A percentile compares a stretch with the other conserved stretches of the same genome.
These are phyloP conservation scores for Calvatia gigantea DNA, from an alignment of 768 basidiomycete genomes.

Conservation along the genomic window DNA sequence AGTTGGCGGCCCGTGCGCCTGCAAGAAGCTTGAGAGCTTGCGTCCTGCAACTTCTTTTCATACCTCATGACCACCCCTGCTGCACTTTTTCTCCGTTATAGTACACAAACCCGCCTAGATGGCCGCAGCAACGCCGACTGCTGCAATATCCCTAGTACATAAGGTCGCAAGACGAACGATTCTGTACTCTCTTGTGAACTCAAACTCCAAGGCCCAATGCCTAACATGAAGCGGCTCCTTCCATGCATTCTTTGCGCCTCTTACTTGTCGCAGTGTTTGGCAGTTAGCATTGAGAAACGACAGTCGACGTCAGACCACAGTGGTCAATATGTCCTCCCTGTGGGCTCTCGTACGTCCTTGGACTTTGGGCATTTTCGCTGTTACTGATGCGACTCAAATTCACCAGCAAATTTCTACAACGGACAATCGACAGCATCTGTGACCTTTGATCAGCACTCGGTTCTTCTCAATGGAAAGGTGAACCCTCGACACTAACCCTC, in stretches of 20 bases:
- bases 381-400: background rate
- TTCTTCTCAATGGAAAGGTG: slow-evolving; percentile 32
- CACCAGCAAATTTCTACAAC: slow-evolving; percentile 19
- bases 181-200: background rate
- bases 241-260: background rate
- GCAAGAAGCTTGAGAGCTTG: background rate
- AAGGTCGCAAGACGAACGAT: background rate
- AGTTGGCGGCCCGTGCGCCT: background rate
- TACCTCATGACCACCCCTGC: slow-evolving; percentile 3
- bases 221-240: background rate
- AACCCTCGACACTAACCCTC: background rate
- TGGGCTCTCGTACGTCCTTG: slow-evolving; percentile 18
- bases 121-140: background rate
- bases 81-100: background rate
- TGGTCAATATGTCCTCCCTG: slow-evolving; percentile 20
- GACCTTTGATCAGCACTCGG: slow-evolving; percentile 33
- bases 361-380: background rate
- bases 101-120: background rate
- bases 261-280: background rate
- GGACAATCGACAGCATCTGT: slow-evolving; percentile 28
- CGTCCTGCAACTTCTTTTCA: background rate
- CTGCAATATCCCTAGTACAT: background rate
- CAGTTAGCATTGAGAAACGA: slow-evolving; percentile 2
- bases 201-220: background rate
- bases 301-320: slow-evolving; percentile 22